phyloP scores from a whole-genome alignment of 2,329 filamentous ascomycete species.

The Taxawa tesnikishii region DNA sequence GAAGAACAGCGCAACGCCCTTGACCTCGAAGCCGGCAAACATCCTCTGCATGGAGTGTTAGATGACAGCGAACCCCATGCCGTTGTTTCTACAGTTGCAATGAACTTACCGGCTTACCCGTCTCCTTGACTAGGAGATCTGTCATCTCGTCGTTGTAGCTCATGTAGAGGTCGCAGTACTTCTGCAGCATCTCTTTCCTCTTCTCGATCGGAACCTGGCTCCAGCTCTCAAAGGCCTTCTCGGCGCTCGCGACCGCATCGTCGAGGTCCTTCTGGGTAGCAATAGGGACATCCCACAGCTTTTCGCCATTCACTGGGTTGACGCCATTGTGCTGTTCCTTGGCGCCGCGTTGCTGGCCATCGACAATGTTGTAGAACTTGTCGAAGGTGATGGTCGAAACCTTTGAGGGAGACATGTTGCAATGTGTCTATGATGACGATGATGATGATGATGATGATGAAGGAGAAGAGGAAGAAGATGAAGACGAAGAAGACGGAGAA shows the following conservation, averaged over 20 bases:
- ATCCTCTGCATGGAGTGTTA: slow-evolving; percentile 26
- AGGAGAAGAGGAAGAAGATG: too few relatives aligned
- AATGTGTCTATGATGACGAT: too few relatives aligned
- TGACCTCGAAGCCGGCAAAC: slow-evolving; percentile 28
- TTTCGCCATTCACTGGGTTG: slow-evolving; percentile 22
- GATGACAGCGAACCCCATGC: too few relatives aligned
- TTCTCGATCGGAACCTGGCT: slow-evolving; percentile 19
- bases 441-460: too few relatives aligned
- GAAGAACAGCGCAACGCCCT: slow-evolving; percentile 21
- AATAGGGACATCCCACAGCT: slow-evolving; percentile 24
- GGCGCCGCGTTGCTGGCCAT: slow-evolving; percentile 20
- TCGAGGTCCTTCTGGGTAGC: slow-evolving; percentile 24
- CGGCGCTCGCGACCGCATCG: slow-evolving; percentile 21
- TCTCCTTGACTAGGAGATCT: slow-evolving; percentile 22
- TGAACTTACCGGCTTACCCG: slow-evolving; percentile 23
- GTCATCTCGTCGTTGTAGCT: slow-evolving; percentile 22
- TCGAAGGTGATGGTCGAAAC: slow-evolving; percentile 23
- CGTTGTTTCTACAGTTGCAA: slow-evolving; percentile 4
- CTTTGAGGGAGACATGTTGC: slow-evolving; percentile 34
- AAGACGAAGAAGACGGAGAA: too few relatives aligned
- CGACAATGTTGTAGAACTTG: slow-evolving; percentile 26
- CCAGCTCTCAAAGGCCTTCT: slow-evolving; percentile 24
- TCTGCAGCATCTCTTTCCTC: slow-evolving; percentile 22
- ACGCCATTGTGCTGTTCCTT: slow-evolving; percentile 20
- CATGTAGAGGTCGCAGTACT: slow-evolving; percentile 20